These are phyloP conservation scores for Sporothrix pallida DNA, from an alignment of 2,329 filamentous ascomycete genomes.

Conservation along the genomic window DNA sequence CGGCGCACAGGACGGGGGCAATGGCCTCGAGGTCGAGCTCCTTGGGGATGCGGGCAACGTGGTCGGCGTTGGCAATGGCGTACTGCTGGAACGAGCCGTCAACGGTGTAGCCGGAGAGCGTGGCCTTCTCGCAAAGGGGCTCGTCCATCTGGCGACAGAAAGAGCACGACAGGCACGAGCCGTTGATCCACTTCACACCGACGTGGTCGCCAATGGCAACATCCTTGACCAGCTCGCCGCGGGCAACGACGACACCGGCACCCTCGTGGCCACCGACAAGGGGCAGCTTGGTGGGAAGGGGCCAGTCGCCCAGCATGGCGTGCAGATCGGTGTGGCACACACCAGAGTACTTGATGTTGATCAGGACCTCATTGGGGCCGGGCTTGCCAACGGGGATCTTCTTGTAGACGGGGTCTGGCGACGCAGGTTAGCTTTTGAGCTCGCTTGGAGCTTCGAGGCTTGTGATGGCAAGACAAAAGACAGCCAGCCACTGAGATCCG, in stretches of 20 bases:
- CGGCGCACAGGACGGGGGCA: conserved; percentile 57
- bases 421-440: neutral
- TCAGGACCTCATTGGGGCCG: conserved; percentile 41
- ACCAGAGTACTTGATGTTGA: conserved; percentile 46
- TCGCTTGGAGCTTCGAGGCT: conserved; percentile 22
- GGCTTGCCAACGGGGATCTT: conserved; percentile 79
- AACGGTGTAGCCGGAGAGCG: conserved; percentile 88
- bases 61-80: conserved; percentile 81
- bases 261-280: conserved; percentile 69
- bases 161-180: conserved; percentile 79
- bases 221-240: conserved; percentile 73
- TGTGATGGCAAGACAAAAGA: neutral
- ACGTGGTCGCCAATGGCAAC: conserved; percentile 82
- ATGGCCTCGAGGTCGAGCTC: conserved; percentile 76
- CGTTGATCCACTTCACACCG: conserved; percentile 93
- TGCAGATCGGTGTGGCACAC: conserved; percentile 44
- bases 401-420: conserved; percentile 63
- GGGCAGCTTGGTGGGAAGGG: conserved; percentile 42
- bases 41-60: conserved; percentile 82
- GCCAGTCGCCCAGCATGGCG: conserved; percentile 41
- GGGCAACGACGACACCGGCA: conserved; percentile 85
- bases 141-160: conserved; percentile 85
- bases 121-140: conserved; percentile 76
- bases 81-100: conserved; percentile 95
- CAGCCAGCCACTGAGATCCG: neutral